A percentile compares a stretch with the other conserved stretches of the same genome.
phyloP scores from a whole-genome alignment of 148 eudicot genomes.

The Fagopyrum homotropicum region DNA sequence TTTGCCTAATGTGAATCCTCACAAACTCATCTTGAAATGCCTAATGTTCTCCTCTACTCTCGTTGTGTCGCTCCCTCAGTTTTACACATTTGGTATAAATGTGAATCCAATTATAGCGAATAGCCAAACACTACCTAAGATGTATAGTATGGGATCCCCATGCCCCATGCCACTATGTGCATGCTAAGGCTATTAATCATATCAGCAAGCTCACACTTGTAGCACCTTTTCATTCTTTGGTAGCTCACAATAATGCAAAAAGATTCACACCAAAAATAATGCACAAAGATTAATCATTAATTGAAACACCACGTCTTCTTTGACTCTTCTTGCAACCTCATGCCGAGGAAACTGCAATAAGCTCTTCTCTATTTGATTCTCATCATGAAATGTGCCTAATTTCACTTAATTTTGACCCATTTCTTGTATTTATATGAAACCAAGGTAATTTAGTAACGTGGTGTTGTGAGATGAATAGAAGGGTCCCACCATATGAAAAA shows the following conservation, averaged over 20 bases:
- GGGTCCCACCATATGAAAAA: background rate
- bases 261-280: no score
- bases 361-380: constrained; percentile 4
- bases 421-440: background rate
- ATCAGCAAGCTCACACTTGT: constrained; percentile 12
- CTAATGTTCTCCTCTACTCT: no score
- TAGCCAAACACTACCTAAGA: background rate
- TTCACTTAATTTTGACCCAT: background rate
- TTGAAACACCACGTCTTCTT: constrained; percentile 6
- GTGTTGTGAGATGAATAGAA: background rate
- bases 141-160: background rate
- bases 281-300: constrained; percentile 10
- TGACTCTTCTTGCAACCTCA: background rate
- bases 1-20: no score
- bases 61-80: no score
- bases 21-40: no score
- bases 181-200: constrained; percentile 7
- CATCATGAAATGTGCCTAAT: background rate
- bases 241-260: no score
- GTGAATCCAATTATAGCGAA: no score
- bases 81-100: no score
- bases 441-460: background rate
- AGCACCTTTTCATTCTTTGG: constrained; percentile 8
- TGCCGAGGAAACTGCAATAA: background rate
- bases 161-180: constrained; percentile 11